Conservation (phyloP, 2,329 filamentous ascomycete species). For the Aureobasidium sp. region DNA sequence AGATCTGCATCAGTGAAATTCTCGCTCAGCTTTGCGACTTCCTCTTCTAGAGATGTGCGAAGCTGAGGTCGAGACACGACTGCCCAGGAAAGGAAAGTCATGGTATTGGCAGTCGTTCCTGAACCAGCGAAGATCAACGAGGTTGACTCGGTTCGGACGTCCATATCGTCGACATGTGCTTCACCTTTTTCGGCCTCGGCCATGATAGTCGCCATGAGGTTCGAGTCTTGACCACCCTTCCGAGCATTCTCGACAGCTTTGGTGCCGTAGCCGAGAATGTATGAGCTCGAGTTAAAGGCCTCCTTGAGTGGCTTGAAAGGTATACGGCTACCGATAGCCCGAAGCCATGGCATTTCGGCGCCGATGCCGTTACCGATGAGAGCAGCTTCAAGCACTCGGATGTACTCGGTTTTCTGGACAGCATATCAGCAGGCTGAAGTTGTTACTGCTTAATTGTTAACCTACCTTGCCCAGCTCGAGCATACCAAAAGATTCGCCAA, state of each 20-base stretch:
- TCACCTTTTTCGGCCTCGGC: constrained; percentile 21
- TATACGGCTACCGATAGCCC: constrained; percentile 18
- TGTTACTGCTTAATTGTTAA: too few relatives aligned
- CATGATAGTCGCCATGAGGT: constrained; percentile 21
- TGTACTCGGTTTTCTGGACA: constrained; percentile 21
- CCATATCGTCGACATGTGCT: constrained; percentile 17
- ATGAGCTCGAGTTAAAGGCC: constrained; percentile 19
- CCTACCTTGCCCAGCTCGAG: constrained; percentile 29
- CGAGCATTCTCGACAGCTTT: constrained; percentile 18
- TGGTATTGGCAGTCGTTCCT: constrained; percentile 22
- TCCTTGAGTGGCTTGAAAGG: constrained; percentile 18
- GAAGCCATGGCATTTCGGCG: constrained; percentile 24
- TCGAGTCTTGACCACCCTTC: constrained; percentile 16
- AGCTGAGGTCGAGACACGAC: constrained; percentile 16
- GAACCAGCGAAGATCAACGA: constrained; percentile 25
- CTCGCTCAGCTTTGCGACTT: constrained; percentile 16
- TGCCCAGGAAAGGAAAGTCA: constrained; percentile 19
- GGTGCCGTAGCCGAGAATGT: constrained; percentile 21
- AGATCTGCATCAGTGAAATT: constrained; percentile 25
- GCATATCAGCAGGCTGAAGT: not conserved
- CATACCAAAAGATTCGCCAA: constrained; percentile 33
- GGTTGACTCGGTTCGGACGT: constrained; percentile 23
- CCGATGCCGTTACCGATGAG: constrained; percentile 25
- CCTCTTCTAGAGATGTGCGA: constrained; percentile 17
- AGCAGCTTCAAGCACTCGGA: constrained; percentile 24